Percentiles rank a stretch among this genome's conserved stretches.
These are phyloP conservation scores for Eustoma russellianum DNA, from an alignment of 257 asterid species.

Conservation along the genomic window DNA sequence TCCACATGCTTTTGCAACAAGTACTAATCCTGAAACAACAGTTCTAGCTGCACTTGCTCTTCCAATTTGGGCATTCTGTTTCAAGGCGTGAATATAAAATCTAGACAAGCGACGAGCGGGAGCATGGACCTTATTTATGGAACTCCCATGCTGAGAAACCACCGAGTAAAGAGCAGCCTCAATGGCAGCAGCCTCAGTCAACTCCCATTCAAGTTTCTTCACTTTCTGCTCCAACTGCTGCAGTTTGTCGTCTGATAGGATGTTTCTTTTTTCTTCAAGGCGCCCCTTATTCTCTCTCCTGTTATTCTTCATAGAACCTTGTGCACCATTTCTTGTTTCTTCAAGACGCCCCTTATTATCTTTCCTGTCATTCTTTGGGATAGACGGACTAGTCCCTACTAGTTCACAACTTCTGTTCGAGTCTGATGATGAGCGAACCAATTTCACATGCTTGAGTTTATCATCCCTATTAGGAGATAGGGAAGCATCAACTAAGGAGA, in stretches of 20 bases:
- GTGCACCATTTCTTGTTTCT: slow-evolving; percentile 17
- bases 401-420: slow-evolving; percentile 37
- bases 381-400: slow-evolving; percentile 23
- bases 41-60: slow-evolving; percentile 58
- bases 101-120: slow-evolving; percentile 84
- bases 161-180: slow-evolving; percentile 70
- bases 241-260: slow-evolving; percentile 32
- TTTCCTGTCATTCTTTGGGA: neutral
- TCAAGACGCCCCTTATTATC: slow-evolving; percentile 2
- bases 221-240: slow-evolving; percentile 47
- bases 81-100: slow-evolving; percentile 57
- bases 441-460: slow-evolving; percentile 35
- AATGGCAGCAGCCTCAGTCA: slow-evolving; percentile 77
- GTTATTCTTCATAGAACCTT: slow-evolving; percentile 14
- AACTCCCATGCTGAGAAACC: slow-evolving; percentile 79
- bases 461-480: slow-evolving; percentile 28
- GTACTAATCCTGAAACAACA: slow-evolving; percentile 59
- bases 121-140: slow-evolving; percentile 71
- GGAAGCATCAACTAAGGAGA: slow-evolving; percentile 18
- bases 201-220: slow-evolving; percentile 50
- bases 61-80: slow-evolving; percentile 30
- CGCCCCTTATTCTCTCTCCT: slow-evolving; percentile 28
- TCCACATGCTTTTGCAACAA: slow-evolving; percentile 80
- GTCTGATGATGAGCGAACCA: slow-evolving; percentile 50
- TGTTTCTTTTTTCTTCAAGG: slow-evolving; percentile 39